These are phyloP conservation scores for Fomitopsis betulina DNA, from an alignment of 1,284 basidiomycete species.

Conservation along the genomic window DNA sequence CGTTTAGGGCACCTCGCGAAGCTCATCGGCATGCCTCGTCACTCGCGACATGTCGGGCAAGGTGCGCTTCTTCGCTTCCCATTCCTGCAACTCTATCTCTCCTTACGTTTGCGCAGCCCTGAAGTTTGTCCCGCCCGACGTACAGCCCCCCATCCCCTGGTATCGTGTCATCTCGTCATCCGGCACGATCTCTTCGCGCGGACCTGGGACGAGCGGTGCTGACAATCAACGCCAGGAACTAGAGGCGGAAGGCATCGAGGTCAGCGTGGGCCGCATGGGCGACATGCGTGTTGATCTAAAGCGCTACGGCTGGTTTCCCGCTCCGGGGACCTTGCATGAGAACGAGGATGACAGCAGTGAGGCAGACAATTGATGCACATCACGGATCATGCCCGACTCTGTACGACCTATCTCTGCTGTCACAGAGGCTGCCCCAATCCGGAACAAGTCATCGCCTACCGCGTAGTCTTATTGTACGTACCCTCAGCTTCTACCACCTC, in stretches of 20 bases:
- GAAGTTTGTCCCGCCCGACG: constrained; percentile 59
- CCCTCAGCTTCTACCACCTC: no score
- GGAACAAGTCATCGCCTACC: no score
- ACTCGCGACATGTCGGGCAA: constrained; percentile 85
- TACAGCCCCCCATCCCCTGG: constrained; percentile 69
- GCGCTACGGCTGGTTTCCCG: constrained; percentile 60
- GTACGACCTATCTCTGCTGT: no score
- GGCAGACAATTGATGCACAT: neutral
- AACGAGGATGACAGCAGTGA: neutral
- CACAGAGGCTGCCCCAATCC: no score
- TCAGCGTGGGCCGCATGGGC: constrained; percentile 39
- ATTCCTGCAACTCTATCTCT: neutral
- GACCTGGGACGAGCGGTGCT: constrained; percentile 69
- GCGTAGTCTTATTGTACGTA: no score
- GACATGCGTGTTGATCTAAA: constrained; percentile 47
- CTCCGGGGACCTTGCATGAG: constrained; percentile 13
- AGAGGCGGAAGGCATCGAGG: constrained; percentile 69
- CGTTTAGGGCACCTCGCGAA: constrained; percentile 75
- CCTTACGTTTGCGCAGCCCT: constrained; percentile 41
- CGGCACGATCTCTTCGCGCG: constrained; percentile 76
- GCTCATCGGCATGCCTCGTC: constrained; percentile 75
- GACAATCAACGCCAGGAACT: constrained; percentile 61
- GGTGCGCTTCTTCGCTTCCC: constrained; percentile 38
- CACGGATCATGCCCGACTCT: no score
- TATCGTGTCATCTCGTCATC: constrained; percentile 65